phyloP scores from a whole-genome alignment of 1,139 yeast species.

The Magnusiomyces suaveolens region DNA sequence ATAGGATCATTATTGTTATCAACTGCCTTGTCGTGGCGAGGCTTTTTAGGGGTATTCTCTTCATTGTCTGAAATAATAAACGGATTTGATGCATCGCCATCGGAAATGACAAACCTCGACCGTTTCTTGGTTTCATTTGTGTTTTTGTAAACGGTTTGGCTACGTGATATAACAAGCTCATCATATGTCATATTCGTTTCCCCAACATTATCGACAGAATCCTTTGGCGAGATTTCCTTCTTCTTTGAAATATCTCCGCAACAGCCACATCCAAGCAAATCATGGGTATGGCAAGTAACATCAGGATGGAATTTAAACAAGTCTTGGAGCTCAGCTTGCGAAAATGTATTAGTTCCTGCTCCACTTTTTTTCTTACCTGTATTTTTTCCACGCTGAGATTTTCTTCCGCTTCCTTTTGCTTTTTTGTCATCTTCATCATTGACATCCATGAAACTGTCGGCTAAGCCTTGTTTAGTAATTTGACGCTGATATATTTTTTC shows the following conservation, averaged over 20 bases:
- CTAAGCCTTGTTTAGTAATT: constrained; percentile 68
- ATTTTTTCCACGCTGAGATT: constrained; percentile 33
- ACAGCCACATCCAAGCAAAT: constrained; percentile 66
- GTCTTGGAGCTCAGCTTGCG: constrained; percentile 56
- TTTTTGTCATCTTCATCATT: constrained; percentile 22
- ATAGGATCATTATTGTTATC: not conserved
- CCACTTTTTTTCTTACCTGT: constrained; percentile 27
- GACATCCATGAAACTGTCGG: constrained; percentile 63
- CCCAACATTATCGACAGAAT: not conserved
- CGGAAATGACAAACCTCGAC: not conserved
- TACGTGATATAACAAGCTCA: constrained; percentile 15
- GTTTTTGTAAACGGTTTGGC: not conserved
- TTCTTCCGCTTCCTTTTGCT: constrained; percentile 4
- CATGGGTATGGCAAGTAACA: constrained; percentile 71
- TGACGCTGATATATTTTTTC: constrained; percentile 95
- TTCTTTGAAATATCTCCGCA: constrained; percentile 10
- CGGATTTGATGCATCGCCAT: not conserved
- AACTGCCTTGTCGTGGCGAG: not conserved
- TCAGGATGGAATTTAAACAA: constrained; percentile 51
- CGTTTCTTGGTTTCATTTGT: not conserved
- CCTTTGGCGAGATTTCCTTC: not conserved
- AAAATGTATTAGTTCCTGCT: constrained; percentile 32
- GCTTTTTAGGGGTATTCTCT: not conserved
- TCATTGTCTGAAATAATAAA: not conserved
- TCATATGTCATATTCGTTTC: constrained; percentile 38